Evolutionary conservation across 495 filamentous ascomycete genomes (phyloP), one percentile per base, ranked within the genome.

Genomic region (Hypoxylon intermedium): DNA sequence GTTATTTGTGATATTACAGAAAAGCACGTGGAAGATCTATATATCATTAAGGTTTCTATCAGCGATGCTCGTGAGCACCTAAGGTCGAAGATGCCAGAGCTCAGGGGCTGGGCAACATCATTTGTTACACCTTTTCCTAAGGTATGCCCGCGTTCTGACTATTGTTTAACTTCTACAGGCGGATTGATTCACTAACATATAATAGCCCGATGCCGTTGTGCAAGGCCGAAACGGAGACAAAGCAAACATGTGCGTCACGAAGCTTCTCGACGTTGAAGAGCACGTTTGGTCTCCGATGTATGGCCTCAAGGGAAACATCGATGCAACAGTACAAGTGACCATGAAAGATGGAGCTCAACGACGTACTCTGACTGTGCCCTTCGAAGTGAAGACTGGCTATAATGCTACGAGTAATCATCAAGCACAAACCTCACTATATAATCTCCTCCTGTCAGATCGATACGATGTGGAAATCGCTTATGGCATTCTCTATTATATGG

Each of bases 261-360:
- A 97, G 69, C 77, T 98, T 28, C 86, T 98, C 36, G 94, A 97
- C 67, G 91, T 98, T 16, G 94, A 98, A 72, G 94, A 98, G 72
- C 93, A 97, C 66, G 83, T 97, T 31, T 97, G 93, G 94, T 97
- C 94, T 12, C 94, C 94, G 5, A 91, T 90, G 86, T 98, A 93
- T 68, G 94, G 94, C 0, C 80, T 98, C 5, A 98, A 98, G 75
- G 94, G 94, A 24, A 98, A 97, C 70, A 91, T 98, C 52, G 94
- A 98, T 76, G 94, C 94, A n/a, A 98, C 94, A 3, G 88, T 98
- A 9, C 90, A 98, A 75, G 86, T 93, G n/a, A 83, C 83, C 4
- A 88, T 95, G 77, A 72, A 85, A 36, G 91, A 96, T 23, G 83
- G 54, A 66, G 77, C 19, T 71, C 74, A 42, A 63, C 84, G 61